Evolutionary conservation across 2,329 filamentous ascomycete genomes (phyloP), one percentile per base, ranked within the genome.

Genomic region (Ophiocordyceps camponoti-saundersi): DNA sequence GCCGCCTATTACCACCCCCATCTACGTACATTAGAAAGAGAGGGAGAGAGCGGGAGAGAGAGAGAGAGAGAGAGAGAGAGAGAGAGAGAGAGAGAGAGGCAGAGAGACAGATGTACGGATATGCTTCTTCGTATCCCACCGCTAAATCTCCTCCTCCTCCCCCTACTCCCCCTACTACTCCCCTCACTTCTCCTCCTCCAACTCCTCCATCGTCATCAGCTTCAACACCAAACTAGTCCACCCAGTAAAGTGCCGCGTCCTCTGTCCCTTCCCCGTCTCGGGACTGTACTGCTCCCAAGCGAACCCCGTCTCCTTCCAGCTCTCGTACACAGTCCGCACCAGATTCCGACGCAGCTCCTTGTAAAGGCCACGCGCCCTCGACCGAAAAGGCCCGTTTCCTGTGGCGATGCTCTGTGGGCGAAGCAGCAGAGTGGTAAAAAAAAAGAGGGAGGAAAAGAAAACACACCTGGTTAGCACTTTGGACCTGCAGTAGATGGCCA

Each of bases 151-250:
- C 29, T 30, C 29, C 6, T n/a, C n/a, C n/a, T n/a, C n/a, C n/a
- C n/a, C n/a, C n/a, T n/a, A n/a, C n/a, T n/a, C n/a, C n/a, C n/a
- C n/a, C n/a, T n/a, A n/a, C n/a, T n/a, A n/a, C n/a, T n/a, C n/a
- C n/a, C n/a, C n/a, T n/a, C n/a, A n/a, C 29, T 11, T 32, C 6
- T 12, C 3, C 30, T 3, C 30, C 13, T 32, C 3, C 10, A 39
- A 8, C 23, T 93, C 82, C 7, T 87, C 84, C 86, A 98, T 90
- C 44, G 79, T 79, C 88, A 96, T 95, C 54, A 98, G 86, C 71
- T 95, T 95, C 43, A 96, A 89, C 44, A 96, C 85, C 64, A 96
- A 69, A 61, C 87, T 95, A n/a, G 92, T 98, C 92, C 92, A 98
- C 45, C 92, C 92, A 0, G 92, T 95, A 61, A 98, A 98, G 64